A percentile compares a stretch with the other conserved stretches of the same genome.
Evolutionary conservation across 306 rosid species (phyloP).

Genomic region (Pachyrhizus erosus): DNA sequence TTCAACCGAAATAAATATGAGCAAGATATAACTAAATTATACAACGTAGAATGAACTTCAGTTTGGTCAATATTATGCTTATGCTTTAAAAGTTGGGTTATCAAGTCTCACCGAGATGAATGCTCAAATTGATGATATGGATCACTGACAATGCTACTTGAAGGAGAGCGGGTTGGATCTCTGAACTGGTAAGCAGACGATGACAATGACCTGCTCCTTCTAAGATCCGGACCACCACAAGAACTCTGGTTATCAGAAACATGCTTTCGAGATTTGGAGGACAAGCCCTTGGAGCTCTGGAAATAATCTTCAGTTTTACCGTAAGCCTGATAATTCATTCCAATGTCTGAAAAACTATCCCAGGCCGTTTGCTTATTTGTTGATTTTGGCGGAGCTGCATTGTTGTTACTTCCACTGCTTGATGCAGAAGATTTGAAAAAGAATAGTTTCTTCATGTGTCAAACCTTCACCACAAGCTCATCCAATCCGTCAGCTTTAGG

Average conservation of each 20-base stretch:
- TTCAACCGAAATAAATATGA: conserved; percentile 25
- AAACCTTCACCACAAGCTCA: conserved; percentile 45
- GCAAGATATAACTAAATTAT: not conserved
- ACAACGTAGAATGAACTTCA: conserved; percentile 11
- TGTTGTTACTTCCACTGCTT: conserved; percentile 59
- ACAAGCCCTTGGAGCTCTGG: conserved; percentile 54
- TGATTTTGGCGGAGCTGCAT: conserved; percentile 56
- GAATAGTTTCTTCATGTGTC: conserved; percentile 84
- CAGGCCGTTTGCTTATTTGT: conserved; percentile 54
- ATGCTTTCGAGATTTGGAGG: conserved; percentile 69
- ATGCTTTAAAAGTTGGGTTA: conserved; percentile 22
- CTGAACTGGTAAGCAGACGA: conserved; percentile 67
- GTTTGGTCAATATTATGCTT: conserved; percentile 34
- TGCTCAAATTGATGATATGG: conserved; percentile 61
- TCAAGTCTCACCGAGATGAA: conserved; percentile 71
- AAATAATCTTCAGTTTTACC: conserved; percentile 53
- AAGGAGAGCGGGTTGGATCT: conserved; percentile 76
- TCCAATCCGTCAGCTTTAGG: conserved; percentile 38
- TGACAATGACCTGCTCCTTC: conserved; percentile 90
- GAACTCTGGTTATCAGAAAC: conserved; percentile 58
- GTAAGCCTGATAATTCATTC: conserved; percentile 46
- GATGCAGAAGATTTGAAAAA: conserved; percentile 80
- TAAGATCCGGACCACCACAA: conserved; percentile 61
- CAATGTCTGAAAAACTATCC: conserved; percentile 65
- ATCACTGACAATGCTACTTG: conserved; percentile 57